Conservation (phyloP, 2,329 filamentous ascomycete species). For the Colletotrichum aenigma region DNA sequence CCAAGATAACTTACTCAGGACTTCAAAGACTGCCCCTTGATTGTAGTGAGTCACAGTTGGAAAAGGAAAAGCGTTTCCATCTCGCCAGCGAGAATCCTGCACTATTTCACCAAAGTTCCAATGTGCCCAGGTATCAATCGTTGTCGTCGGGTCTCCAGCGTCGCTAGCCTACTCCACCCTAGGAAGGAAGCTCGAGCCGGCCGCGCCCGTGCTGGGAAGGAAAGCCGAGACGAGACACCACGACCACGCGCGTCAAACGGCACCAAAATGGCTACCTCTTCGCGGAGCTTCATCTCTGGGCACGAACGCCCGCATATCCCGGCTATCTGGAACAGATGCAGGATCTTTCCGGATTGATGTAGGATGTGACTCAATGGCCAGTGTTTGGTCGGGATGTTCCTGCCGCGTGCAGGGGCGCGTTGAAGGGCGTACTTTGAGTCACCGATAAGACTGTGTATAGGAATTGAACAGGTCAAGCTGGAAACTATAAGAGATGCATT, state of each 20-base stretch:
- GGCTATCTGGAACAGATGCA: not conserved
- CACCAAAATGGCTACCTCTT: not conserved
- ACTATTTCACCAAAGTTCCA: not conserved
- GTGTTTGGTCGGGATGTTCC: accelerated
- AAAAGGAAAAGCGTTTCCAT: too few species aligned
- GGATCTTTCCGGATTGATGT: accelerated
- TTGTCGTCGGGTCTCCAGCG: not conserved
- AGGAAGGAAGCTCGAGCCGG: not conserved
- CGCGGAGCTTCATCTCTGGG: not conserved
- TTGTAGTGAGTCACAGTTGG: too few species aligned
- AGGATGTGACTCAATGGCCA: not conserved
- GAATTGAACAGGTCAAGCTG: not conserved
- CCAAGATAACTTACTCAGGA: too few species aligned
- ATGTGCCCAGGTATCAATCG: not conserved
- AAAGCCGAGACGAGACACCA: not conserved
- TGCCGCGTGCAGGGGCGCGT: not conserved
- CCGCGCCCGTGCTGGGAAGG: not conserved
- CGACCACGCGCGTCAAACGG: not conserved
- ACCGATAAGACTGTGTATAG: not conserved
- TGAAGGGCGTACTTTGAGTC: not conserved
- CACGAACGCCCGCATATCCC: not conserved
- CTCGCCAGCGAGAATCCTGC: too few species aligned
- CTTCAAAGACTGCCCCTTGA: too few species aligned
- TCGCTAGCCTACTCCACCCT: not conserved
- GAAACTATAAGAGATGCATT: not conserved